phyloP scores from a whole-genome alignment of 495 filamentous ascomycete genomes.

The Penicillium ucsense region DNA sequence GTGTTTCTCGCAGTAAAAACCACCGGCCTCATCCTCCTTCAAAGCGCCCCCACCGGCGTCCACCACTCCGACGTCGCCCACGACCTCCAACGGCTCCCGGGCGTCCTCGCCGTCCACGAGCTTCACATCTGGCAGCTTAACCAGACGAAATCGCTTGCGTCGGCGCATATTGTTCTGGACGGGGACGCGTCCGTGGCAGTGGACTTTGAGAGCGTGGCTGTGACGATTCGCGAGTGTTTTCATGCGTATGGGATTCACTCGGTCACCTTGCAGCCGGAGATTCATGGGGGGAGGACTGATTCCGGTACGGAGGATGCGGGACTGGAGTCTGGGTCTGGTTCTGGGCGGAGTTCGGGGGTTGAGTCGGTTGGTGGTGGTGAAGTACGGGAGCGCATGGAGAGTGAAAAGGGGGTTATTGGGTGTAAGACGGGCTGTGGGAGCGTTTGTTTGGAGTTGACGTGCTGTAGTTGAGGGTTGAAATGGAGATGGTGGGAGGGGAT shows the following conservation, averaged over 20 bases:
- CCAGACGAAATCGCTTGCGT: conserved; percentile 35
- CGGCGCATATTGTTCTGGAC: conserved; percentile 28
- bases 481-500: no score
- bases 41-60: conserved; percentile 69
- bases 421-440: conserved; percentile 5
- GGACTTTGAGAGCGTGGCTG: conserved; percentile 24
- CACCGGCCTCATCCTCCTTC: conserved; percentile 53
- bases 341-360: background rate
- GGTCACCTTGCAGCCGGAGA: conserved; percentile 39
- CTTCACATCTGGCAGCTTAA: conserved; percentile 40
- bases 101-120: conserved; percentile 32
- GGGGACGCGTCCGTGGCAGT: conserved; percentile 8
- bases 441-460: conserved; percentile 6
- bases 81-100: conserved; percentile 43
- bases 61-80: conserved; percentile 64
- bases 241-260: conserved; percentile 39
- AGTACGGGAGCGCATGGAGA: background rate
- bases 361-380: background rate
- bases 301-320: background rate
- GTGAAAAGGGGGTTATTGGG: background rate
- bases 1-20: conserved; percentile 14
- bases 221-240: conserved; percentile 33
- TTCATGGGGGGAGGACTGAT: conserved; percentile 1
- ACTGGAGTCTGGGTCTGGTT: background rate
- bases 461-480: background rate